Conservation (phyloP, 768 basidiomycete genomes). For the Nidula microcarpa region DNA sequence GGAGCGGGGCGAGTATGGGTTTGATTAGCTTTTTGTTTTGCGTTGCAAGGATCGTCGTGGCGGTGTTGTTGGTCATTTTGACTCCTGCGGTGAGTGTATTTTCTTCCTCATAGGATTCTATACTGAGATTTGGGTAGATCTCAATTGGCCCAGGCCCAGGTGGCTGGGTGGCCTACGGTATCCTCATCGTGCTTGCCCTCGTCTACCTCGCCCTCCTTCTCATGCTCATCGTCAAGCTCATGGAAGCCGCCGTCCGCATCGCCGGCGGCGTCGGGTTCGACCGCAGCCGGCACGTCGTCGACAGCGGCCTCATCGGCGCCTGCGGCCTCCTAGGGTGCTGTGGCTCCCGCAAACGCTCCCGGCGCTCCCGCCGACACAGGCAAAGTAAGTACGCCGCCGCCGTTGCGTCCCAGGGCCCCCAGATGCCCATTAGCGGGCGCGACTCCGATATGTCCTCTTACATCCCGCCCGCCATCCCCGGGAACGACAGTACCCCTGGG, state of each 20-base stretch:
- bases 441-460: conserved; percentile 51
- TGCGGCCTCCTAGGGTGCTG: conserved; percentile 71
- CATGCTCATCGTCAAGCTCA: conserved; percentile 81
- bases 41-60: conserved; percentile 84
- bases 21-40: conserved; percentile 92
- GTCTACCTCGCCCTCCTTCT: conserved; percentile 80
- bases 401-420: not conserved
- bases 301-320: conserved; percentile 86
- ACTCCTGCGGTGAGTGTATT: conserved; percentile 71
- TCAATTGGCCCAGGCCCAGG: conserved; percentile 76
- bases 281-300: conserved; percentile 71
- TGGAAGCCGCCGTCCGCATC: conserved; percentile 81
- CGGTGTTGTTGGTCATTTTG: conserved; percentile 87
- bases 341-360: conserved; percentile 39
- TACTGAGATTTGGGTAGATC: conserved; percentile 46
- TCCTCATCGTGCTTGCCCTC: conserved; percentile 78
- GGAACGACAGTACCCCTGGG: conserved; percentile 13
- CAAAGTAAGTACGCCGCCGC: conserved; percentile 7
- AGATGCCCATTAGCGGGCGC: conserved; percentile 7
- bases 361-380: conserved; percentile 20
- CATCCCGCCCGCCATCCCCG: conserved; percentile 35
- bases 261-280: conserved; percentile 80
- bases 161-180: conserved; percentile 93
- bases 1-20: conserved; percentile 95
- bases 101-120: not conserved